Conservation (phyloP, 495 filamentous ascomycete genomes). For the Hypoxylon cercidicola region DNA sequence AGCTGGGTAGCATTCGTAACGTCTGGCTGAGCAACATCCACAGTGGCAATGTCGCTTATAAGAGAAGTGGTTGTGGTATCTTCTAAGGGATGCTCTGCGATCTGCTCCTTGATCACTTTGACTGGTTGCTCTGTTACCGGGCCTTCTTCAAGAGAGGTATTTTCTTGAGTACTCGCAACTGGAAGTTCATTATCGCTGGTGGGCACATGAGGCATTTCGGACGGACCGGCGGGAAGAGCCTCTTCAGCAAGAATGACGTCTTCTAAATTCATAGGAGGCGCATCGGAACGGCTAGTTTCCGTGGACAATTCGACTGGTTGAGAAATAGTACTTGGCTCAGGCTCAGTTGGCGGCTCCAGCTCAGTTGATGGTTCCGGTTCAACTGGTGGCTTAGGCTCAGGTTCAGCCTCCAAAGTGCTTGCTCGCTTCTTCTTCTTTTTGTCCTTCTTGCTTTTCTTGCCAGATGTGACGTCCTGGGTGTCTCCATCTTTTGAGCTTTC, state of each 20-base stretch:
- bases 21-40: conserved; percentile 2
- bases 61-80: neutral
- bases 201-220: conserved; percentile 1
- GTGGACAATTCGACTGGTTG: conserved; percentile 2
- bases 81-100: conserved; percentile 3
- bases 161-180: conserved; percentile 5
- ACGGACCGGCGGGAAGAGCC: neutral
- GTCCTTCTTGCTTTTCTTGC: conserved; percentile 28
- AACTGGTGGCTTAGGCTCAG: conserved; percentile 15
- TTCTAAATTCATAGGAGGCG: neutral
- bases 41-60: neutral
- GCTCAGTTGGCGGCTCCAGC: conserved; percentile 6
- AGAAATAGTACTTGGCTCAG: conserved; percentile 9
- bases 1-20: no score
- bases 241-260: conserved; percentile 9
- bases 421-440: conserved; percentile 42
- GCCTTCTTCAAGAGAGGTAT: conserved; percentile 1
- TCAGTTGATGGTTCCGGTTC: conserved; percentile 15
- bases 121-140: neutral
- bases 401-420: conserved; percentile 21
- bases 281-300: conserved; percentile 1
- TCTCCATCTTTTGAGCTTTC: conserved; percentile 6
- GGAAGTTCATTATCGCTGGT: conserved; percentile 7
- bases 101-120: conserved; percentile 9
- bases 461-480: neutral